Base-by-base conservation (phyloP, 2,329 filamentous ascomycete species). In the Xylariaceae sp. region DNA sequence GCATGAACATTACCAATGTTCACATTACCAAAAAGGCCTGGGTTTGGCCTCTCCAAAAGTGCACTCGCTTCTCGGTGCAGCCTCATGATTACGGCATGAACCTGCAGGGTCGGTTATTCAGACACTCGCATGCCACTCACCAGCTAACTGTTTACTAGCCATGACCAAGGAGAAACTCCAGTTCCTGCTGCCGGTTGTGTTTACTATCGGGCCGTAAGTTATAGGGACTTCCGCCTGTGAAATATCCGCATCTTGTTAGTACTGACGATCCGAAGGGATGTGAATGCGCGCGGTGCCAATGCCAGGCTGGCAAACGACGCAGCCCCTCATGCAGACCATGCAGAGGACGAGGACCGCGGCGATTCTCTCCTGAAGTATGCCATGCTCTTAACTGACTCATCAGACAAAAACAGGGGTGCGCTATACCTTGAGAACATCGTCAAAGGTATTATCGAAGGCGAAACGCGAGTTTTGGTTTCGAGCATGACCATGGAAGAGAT, bases 401-500 rank as follows among this genome's bases (percentile, higher is more conserved):
- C 64, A 36, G 74, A 73, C 2, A 73, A 75, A 61, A 74, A 66
- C 37, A 68, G 67, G 36, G 61, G 68, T 29, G 68, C 72, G 70
- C 60, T 80, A 50, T 88, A 92, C 71, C 84, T 94, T 15, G 86
- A 88, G 65, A 88, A 88, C 62, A 95, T 95, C 57, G 86, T 95
- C 70, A 92, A 90, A 70, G 89, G 89, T 56, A 91, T 95, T 69
- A 94, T 95, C 62, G 89, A 95, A 70, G 90, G 90, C 57, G 90
- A 95, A 70, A 92, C 88, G 1, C 81, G 90, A 54, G 87, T 89
- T 5, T 83, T 95, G 49, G 88, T 95, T 40, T 89, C 85, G 0
- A 86, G 83, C 62, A 92, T 95, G 88, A 92, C 88, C n/a, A 92
- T 94, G 87, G 89, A 92, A 68, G 89, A 94, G 71, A 88, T 95